Evolutionary conservation across 2,329 filamentous ascomycete genomes (phyloP).

Genomic region (Paecilomyces formosus): DNA sequence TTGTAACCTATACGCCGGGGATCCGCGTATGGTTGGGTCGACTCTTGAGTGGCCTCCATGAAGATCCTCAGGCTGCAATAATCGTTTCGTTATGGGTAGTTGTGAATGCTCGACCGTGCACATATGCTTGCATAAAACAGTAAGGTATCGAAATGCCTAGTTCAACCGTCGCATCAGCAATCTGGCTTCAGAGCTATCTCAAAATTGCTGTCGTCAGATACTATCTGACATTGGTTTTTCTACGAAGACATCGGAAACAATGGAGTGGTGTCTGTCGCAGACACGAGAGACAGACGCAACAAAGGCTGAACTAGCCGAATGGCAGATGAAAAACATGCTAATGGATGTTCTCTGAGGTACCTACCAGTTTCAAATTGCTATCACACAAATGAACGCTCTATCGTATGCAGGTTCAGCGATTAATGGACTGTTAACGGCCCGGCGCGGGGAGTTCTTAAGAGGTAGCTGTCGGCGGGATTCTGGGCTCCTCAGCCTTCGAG

Average conservation of each 20-base stretch:
- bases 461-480: neutral
- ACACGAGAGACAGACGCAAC: neutral
- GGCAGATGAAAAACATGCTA: neutral
- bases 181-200: neutral
- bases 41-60: constrained; percentile 49
- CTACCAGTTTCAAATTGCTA: neutral
- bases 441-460: neutral
- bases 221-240: neutral
- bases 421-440: neutral
- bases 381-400: neutral
- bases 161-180: neutral
- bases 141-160: neutral
- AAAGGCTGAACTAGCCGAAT: neutral
- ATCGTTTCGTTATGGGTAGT: neutral
- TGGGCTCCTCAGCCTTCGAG: neutral
- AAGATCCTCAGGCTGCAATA: neutral
- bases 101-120: neutral
- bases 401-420: neutral
- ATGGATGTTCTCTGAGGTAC: neutral
- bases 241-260: neutral
- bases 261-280: neutral
- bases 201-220: neutral
- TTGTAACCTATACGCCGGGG: constrained; percentile 71
- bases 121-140: neutral
- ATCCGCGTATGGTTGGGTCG: constrained; percentile 75